Conservation (phyloP, 2,329 filamentous ascomycete genomes). For the Truncatella angustata region DNA sequence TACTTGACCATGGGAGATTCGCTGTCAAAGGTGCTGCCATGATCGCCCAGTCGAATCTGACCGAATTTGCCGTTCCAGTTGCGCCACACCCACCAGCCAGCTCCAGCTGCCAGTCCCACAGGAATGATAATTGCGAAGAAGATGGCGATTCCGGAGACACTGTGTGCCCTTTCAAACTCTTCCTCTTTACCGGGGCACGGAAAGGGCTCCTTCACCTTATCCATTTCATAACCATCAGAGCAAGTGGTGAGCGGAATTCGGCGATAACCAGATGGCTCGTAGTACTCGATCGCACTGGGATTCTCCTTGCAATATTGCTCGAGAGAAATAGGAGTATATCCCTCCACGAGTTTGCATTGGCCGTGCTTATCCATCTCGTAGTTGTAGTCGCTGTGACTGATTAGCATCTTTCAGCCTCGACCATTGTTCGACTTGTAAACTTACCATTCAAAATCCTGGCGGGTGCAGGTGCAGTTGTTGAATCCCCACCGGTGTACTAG, state of each 20-base stretch:
- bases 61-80: slow-evolving; percentile 91
- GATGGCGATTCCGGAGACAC: slow-evolving; percentile 68
- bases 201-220: slow-evolving; percentile 60
- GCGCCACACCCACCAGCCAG: slow-evolving; percentile 82
- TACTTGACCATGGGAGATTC: slow-evolving; percentile 79
- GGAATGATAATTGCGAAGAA: slow-evolving; percentile 85
- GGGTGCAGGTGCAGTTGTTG: slow-evolving; percentile 77
- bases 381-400: slow-evolving; percentile 76
- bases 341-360: slow-evolving; percentile 73
- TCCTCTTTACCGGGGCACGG: slow-evolving; percentile 78
- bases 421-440: too few relatives aligned
- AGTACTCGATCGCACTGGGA: slow-evolving; percentile 73
- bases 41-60: slow-evolving; percentile 84
- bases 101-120: slow-evolving; percentile 64
- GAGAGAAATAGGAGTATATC: slow-evolving; percentile 59
- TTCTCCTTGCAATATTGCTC: slow-evolving; percentile 55
- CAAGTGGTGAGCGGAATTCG: slow-evolving; percentile 90
- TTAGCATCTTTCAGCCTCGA: too few relatives aligned
- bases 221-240: slow-evolving; percentile 60
- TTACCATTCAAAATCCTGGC: slow-evolving; percentile 90
- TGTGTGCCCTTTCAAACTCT: slow-evolving; percentile 71
- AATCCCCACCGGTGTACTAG: slow-evolving; percentile 71
- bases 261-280: slow-evolving; percentile 82
- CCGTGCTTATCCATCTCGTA: slow-evolving; percentile 77
- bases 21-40: slow-evolving; percentile 55